phyloP scores from a whole-genome alignment of 148 eudicot genomes.

The Rheum nobile region DNA sequence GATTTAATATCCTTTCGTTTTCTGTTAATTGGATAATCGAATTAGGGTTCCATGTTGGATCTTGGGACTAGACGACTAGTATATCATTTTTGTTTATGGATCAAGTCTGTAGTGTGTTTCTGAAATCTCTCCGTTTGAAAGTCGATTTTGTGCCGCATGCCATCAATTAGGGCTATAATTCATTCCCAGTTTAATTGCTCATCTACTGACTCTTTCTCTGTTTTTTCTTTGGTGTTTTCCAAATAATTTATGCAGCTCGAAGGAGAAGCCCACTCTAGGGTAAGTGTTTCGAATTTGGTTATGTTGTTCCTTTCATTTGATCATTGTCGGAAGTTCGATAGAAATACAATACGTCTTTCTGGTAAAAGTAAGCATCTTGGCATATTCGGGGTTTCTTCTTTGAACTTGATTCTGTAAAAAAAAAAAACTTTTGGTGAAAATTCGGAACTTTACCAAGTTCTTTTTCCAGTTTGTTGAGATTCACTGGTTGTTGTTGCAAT shows the following conservation, averaged over 20 bases:
- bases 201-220: not conserved
- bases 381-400: not conserved
- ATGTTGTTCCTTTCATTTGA: not conserved
- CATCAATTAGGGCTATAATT: not conserved
- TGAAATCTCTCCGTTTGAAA: not conserved
- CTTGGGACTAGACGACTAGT: not conserved
- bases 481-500: not conserved
- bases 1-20: not conserved
- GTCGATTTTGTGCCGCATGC: not conserved
- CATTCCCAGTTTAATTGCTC: not conserved
- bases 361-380: not conserved
- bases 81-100: not conserved
- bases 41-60: not conserved
- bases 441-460: not conserved
- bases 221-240: slow-evolving; percentile 9
- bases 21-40: not conserved
- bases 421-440: not conserved
- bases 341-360: no score
- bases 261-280: slow-evolving; percentile 98
- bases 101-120: not conserved
- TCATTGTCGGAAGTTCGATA: not conserved
- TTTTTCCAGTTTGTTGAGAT: not conserved
- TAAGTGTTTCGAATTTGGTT: slow-evolving; percentile 12
- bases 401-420: not conserved
- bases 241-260: slow-evolving; percentile 53